Evolutionary conservation across 31 red algal species (phyloP).

Genomic region (Bonnemaisonia californica): DNA sequence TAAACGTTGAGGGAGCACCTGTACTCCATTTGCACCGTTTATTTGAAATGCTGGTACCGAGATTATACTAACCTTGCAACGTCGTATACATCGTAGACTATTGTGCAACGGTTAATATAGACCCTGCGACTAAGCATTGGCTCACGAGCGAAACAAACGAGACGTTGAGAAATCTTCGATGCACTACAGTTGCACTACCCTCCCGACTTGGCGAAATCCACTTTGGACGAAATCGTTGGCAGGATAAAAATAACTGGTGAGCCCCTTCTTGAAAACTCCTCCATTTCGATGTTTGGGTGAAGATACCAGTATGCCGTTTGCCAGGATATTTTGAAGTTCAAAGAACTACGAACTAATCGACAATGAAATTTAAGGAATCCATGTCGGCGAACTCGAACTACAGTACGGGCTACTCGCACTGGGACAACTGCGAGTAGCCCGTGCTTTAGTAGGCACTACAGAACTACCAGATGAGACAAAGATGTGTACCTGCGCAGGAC

Average conservation of each 20-base stretch:
- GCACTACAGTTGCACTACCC: conserved; percentile 72
- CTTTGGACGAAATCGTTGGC: conserved; percentile 61
- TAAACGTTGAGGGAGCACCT: conserved; percentile 92
- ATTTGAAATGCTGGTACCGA: conserved; percentile 93
- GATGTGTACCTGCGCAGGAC: too few relatives aligned
- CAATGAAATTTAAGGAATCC: conserved; percentile 97
- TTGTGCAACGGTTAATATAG: conserved; percentile 89
- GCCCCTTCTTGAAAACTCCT: conserved; percentile 52
- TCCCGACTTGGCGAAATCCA: conserved; percentile 48
- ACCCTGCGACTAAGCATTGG: conserved; percentile 82
- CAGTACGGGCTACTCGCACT: conserved; percentile 96
- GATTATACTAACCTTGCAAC: conserved; percentile 96
- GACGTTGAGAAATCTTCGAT: conserved; percentile 75
- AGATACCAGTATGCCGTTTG: conserved; percentile 94
- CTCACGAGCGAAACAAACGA: conserved; percentile 73
- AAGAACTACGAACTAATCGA: conserved; percentile 93
- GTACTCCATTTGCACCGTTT: conserved; percentile 91
- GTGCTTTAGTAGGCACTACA: too few relatives aligned
- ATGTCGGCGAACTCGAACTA: conserved; percentile 97
- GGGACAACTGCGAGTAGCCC: too few relatives aligned
- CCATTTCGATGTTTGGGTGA: conserved; percentile 88
- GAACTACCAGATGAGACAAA: too few relatives aligned
- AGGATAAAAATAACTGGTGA: conserved; percentile 53
- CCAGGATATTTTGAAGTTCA: conserved; percentile 96
- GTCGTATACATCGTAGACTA: conserved; percentile 96